phyloP scores from a whole-genome alignment of 139 green algal species.

The Edaphochlamys debaryana region DNA sequence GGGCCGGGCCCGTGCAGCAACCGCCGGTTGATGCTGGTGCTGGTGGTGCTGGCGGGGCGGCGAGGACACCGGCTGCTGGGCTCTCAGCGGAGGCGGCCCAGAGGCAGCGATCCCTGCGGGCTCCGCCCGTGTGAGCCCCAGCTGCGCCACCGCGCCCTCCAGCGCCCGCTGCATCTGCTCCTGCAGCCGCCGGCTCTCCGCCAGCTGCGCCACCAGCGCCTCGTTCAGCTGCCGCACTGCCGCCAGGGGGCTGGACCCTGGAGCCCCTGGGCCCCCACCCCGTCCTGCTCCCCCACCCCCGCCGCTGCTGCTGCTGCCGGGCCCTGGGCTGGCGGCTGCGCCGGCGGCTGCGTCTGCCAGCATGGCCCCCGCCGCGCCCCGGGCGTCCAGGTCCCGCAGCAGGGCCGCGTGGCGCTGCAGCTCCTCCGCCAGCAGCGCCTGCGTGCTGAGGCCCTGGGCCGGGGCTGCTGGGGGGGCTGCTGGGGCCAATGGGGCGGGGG shows the following conservation, averaged over 20 bases:
- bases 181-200: conserved; percentile 10
- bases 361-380: too few species aligned
- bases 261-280: too few species aligned
- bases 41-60: background rate
- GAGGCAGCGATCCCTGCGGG: too few species aligned
- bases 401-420: too few species aligned
- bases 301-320: background rate
- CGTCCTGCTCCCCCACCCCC: too few species aligned
- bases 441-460: background rate
- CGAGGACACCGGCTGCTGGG: background rate
- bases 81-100: too few species aligned
- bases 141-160: conserved; percentile 16
- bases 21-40: too few species aligned
- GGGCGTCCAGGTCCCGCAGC: too few species aligned
- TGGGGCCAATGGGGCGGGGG: too few species aligned
- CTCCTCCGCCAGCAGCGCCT: background rate
- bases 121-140: background rate
- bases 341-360: too few species aligned
- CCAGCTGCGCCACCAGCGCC: conserved; percentile 21
- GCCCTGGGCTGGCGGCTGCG: background rate
- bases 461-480: background rate
- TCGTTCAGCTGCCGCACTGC: background rate
- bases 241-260: too few species aligned
- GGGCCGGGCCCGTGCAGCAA: background rate
- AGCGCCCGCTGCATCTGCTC: background rate